Percentiles rank a stretch among this genome's conserved stretches.
These are phyloP conservation scores for Nicotiana rustica DNA, from an alignment of 305 asterid species.

Conservation along the genomic window DNA sequence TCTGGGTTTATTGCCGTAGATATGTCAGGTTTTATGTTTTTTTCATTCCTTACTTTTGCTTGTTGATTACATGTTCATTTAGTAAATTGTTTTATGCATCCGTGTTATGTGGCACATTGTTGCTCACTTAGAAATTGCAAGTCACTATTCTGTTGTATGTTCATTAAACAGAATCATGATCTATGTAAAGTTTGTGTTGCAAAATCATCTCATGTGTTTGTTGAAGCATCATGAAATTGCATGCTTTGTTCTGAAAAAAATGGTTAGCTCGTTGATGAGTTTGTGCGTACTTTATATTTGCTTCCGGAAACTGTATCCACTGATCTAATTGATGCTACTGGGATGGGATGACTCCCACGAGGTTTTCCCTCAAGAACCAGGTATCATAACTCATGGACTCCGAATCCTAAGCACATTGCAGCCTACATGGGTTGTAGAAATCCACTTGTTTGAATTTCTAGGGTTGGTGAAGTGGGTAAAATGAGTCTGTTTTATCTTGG, in stretches of 20 bases:
- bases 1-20: slow-evolving; percentile 79
- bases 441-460: slow-evolving; percentile 31
- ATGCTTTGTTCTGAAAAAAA: slow-evolving; percentile 1
- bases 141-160: neutral
- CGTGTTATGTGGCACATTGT: neutral
- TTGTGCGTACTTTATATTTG: slow-evolving; percentile 17
- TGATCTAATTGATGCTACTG: slow-evolving; percentile 21
- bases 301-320: neutral
- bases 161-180: neutral
- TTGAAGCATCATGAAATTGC: slow-evolving; percentile 22
- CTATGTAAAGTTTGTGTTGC: neutral
- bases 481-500: slow-evolving; percentile 4
- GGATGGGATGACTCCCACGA: neutral
- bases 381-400: slow-evolving; percentile 8
- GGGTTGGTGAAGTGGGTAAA: neutral
- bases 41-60: slow-evolving; percentile 9
- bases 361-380: neutral
- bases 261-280: neutral
- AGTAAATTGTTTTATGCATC: neutral
- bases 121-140: slow-evolving; percentile 5
- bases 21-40: slow-evolving; percentile 59
- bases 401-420: neutral
- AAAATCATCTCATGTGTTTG: neutral
- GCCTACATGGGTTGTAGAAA: slow-evolving; percentile 1
- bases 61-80: slow-evolving; percentile 6